Percentiles rank a stretch among this genome's conserved stretches.
These are phyloP conservation scores for Leishmania mexicana DNA, from an alignment of 208 protist genomes.

Conservation along the genomic window DNA sequence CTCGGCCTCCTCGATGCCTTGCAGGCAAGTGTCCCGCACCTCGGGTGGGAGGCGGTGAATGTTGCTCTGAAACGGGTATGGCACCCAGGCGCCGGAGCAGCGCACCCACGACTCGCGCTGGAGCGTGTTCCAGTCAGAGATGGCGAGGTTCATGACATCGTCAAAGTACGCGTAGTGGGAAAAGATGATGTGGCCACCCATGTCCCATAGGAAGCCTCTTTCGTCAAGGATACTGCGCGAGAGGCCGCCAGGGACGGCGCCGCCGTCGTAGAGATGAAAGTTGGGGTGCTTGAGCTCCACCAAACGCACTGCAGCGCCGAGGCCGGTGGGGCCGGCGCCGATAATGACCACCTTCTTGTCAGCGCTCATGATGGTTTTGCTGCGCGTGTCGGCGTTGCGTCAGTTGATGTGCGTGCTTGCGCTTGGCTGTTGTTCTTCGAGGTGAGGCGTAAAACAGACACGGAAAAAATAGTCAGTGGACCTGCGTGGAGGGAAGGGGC, in stretches of 20 bases:
- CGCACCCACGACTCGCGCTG: constrained; percentile 68
- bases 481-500: no score
- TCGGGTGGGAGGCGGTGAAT: constrained; percentile 65
- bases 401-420: not conserved
- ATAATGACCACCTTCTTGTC: constrained; percentile 59
- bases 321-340: constrained; percentile 65
- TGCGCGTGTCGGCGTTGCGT: not conserved
- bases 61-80: constrained; percentile 84
- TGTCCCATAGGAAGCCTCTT: constrained; percentile 77
- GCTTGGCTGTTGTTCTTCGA: not conserved
- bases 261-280: constrained; percentile 63
- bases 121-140: constrained; percentile 53
- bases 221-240: constrained; percentile 55
- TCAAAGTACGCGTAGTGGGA: constrained; percentile 88
- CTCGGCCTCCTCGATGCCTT: constrained; percentile 45
- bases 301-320: constrained; percentile 69
- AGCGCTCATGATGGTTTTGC: constrained; percentile 4
- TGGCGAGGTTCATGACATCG: constrained; percentile 62
- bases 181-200: constrained; percentile 85
- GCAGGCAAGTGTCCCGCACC: constrained; percentile 47
- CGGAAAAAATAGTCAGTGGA: not conserved
- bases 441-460: not conserved
- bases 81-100: constrained; percentile 55
- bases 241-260: constrained; percentile 50
- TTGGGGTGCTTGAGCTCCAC: constrained; percentile 48